Evolutionary conservation across 2,329 filamentous ascomycete genomes (phyloP).

Genomic region (Coniochaeta sp.): DNA sequence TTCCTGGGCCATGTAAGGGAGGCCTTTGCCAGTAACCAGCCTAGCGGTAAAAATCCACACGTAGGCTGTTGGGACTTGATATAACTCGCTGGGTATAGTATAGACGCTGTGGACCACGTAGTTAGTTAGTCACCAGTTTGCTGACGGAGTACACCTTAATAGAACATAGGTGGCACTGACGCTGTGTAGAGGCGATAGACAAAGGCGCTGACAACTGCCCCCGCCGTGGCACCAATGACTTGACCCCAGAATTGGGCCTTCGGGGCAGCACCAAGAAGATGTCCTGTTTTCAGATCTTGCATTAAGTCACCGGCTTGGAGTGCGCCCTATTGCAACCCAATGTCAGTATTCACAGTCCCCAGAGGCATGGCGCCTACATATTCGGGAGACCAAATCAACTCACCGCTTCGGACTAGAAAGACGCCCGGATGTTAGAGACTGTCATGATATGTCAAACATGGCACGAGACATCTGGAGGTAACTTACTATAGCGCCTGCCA

Average conservation of each 20-base stretch:
- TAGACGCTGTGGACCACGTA: slow-evolving; percentile 55
- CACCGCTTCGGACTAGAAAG: slow-evolving; percentile 17
- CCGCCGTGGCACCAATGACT: slow-evolving; percentile 79
- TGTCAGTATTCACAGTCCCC: neutral
- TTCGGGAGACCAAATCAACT: neutral
- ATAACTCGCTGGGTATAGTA: slow-evolving; percentile 77
- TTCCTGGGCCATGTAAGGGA: slow-evolving; percentile 76
- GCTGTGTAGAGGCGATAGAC: slow-evolving; percentile 84
- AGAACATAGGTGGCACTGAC: slow-evolving; percentile 24
- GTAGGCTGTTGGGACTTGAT: slow-evolving; percentile 89
- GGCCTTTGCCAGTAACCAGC: slow-evolving; percentile 81
- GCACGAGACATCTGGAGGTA: neutral
- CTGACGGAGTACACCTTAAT: neutral
- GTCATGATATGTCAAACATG: neutral
- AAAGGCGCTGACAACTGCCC: slow-evolving; percentile 76
- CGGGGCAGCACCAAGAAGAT: slow-evolving; percentile 83
- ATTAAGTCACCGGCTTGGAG: slow-evolving; percentile 93
- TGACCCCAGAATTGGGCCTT: slow-evolving; percentile 97
- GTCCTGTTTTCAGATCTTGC: slow-evolving; percentile 95
- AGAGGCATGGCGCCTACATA: neutral
- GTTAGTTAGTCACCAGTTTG: neutral
- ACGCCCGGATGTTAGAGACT: neutral
- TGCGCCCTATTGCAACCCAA: slow-evolving; percentile 44
- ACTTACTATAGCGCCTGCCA: slow-evolving; percentile 73
- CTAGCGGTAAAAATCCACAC: slow-evolving; percentile 97